phyloP scores from a whole-genome alignment of 148 eudicot genomes.

The Vaccinium vitisidaea region DNA sequence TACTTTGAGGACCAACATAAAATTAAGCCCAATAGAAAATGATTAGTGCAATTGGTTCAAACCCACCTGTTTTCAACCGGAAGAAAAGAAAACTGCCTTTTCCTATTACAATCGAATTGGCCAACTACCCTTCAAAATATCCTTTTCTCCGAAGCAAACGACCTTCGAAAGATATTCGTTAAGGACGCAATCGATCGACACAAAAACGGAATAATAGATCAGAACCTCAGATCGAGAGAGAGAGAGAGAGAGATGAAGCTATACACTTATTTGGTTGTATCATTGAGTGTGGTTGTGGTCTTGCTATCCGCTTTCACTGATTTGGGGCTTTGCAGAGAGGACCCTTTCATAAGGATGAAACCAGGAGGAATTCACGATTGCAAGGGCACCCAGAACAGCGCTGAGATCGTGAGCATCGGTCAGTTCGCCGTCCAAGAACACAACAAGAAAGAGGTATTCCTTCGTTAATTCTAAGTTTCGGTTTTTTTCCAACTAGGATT shows the following conservation, averaged over 20 bases:
- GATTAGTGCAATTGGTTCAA: too few relatives aligned
- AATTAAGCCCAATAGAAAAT: too few relatives aligned
- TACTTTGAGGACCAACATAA: too few relatives aligned
- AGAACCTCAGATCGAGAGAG: not conserved
- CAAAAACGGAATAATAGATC: not conserved
- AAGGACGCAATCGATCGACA: not conserved
- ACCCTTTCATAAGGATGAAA: constrained; percentile 35
- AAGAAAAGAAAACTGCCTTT: too few relatives aligned
- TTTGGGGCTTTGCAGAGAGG: constrained; percentile 41
- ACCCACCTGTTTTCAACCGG: too few relatives aligned
- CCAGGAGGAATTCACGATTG: constrained; percentile 30
- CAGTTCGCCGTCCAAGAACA: constrained; percentile 58
- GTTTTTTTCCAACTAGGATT: not conserved
- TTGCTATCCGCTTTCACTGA: constrained; percentile 21
- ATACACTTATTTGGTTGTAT: not conserved
- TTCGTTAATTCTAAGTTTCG: not conserved
- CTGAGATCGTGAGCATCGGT: constrained; percentile 44
- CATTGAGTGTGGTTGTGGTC: constrained; percentile 5
- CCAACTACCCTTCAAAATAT: not conserved
- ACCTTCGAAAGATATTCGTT: not conserved
- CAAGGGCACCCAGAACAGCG: constrained; percentile 15
- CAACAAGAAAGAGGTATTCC: constrained; percentile 46
- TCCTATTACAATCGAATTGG: not conserved
- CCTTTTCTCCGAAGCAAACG: not conserved
- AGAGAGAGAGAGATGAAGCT: constrained; percentile 7